A percentile compares a stretch with the other conserved stretches of the same genome.
Conservation (phyloP, 129 eudicot genomes). For the Ambrosia artemisiifolia region DNA sequence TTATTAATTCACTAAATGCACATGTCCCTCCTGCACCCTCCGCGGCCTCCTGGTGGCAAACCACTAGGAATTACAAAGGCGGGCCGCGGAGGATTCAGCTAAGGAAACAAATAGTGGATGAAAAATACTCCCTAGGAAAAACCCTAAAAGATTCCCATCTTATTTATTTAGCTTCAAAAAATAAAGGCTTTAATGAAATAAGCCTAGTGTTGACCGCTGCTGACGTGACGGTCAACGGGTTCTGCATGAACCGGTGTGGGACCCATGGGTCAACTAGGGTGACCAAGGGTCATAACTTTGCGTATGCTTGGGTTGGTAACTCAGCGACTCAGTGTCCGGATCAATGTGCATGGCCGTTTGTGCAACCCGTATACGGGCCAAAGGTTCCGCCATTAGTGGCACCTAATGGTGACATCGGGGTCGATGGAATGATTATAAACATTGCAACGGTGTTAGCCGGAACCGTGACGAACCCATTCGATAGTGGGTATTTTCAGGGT, state of each 20-base stretch:
- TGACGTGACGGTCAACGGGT: constrained; percentile 64
- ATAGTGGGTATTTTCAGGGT: constrained; percentile 75
- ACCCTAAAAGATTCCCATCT: constrained; percentile 47
- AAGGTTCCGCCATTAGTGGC: constrained; percentile 66
- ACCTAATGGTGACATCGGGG: constrained; percentile 70
- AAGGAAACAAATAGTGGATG: constrained; percentile 53
- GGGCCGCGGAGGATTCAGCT: constrained; percentile 35
- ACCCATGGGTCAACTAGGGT: constrained; percentile 59
- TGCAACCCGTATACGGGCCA: constrained; percentile 59
- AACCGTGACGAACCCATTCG: constrained; percentile 77
- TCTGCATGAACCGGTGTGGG: constrained; percentile 82
- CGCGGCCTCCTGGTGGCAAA: constrained; percentile 77
- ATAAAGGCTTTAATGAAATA: constrained; percentile 18
- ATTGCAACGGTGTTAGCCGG: constrained; percentile 82
- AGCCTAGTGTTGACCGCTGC: constrained; percentile 61
- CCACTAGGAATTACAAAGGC: constrained; percentile 55
- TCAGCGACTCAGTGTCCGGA: constrained; percentile 77
- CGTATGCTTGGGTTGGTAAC: constrained; percentile 85
- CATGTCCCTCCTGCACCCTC: constrained; percentile 41
- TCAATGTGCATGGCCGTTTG: constrained; percentile 86
- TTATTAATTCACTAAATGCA: constrained; percentile 46
- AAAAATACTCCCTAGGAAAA: constrained; percentile 64
- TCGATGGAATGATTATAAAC: constrained; percentile 79
- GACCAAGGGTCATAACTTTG: constrained; percentile 33
- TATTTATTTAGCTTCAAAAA: constrained; percentile 42